Percentiles rank a stretch among this genome's conserved stretches.
phyloP scores from a whole-genome alignment of 2,329 filamentous ascomycete species.

The Alternaria sp. region DNA sequence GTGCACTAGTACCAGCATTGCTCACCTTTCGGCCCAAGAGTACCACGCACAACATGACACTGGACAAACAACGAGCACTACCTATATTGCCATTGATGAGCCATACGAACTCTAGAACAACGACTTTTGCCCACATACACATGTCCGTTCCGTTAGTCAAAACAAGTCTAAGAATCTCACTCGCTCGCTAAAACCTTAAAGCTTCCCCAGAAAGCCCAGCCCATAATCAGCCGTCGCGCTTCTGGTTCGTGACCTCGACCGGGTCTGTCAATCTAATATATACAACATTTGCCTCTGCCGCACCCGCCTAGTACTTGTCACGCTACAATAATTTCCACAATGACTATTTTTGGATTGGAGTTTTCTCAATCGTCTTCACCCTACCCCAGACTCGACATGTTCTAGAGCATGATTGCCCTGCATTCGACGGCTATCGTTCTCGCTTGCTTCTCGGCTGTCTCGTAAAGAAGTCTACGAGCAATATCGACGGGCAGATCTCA shows the following conservation, averaged over 20 bases:
- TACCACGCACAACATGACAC: background rate
- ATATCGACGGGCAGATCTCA: conserved; percentile 31
- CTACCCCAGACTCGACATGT: conserved; percentile 28
- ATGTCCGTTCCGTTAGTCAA: conserved; percentile 16
- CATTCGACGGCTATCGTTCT: conserved; percentile 7
- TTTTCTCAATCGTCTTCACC: conserved; percentile 11
- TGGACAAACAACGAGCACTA: conserved; percentile 5
- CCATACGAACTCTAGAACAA: conserved; percentile 33
- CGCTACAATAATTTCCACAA: conserved; percentile 19
- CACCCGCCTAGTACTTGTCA: conserved; percentile 22
- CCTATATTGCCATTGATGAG: conserved; percentile 40
- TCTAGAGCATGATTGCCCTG: conserved; percentile 38
- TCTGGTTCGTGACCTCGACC: conserved; percentile 39
- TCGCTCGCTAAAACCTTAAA: conserved; percentile 32
- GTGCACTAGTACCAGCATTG: background rate
- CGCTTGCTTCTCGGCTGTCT: conserved; percentile 20
- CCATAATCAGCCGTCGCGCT: conserved; percentile 37
- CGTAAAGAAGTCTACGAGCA: conserved; percentile 30
- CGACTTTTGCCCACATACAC: conserved; percentile 11
- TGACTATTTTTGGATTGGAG: conserved; percentile 38
- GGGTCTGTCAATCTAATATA: conserved; percentile 46
- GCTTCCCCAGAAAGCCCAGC: conserved; percentile 27
- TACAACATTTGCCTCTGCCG: conserved; percentile 30
- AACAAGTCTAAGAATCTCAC: conserved; percentile 30
- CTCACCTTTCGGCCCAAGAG: conserved; percentile 1